phyloP scores from a whole-genome alignment of 352 stramenopile genomes.

The Thalassiosira livingstoniorum region DNA sequence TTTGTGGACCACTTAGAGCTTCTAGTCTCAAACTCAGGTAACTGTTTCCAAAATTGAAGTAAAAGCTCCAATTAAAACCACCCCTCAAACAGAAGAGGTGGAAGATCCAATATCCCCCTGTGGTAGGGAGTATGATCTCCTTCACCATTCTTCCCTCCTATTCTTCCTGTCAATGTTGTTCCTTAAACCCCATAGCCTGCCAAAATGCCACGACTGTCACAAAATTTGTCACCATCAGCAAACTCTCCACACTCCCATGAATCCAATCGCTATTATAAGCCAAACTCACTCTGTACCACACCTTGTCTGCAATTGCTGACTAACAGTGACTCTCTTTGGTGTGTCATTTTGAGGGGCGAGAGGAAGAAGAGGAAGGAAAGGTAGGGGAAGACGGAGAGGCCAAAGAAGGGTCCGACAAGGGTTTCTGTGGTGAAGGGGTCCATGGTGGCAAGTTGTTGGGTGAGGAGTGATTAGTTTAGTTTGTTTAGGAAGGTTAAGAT shows the following conservation, averaged over 20 bases:
- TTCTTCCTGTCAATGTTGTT: no score
- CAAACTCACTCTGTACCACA: slow-evolving; percentile 84
- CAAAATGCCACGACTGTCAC: slow-evolving; percentile 85
- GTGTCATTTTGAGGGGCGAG: slow-evolving; percentile 71
- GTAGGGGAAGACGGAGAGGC: slow-evolving; percentile 85
- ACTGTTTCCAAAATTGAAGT: no score
- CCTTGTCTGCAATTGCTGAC: slow-evolving; percentile 74
- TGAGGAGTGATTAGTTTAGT: slow-evolving; percentile 26
- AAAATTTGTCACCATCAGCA: slow-evolving; percentile 87
- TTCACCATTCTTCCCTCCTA: no score
- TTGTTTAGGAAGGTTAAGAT: no score
- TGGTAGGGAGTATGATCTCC: no score
- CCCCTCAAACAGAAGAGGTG: no score
- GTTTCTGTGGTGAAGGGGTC: slow-evolving; percentile 65
- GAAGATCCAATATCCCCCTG: no score
- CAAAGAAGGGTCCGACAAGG: slow-evolving; percentile 85
- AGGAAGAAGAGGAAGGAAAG: slow-evolving; percentile 87
- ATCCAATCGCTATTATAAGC: slow-evolving; percentile 87
- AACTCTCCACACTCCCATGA: slow-evolving; percentile 84
- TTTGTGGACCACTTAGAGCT: no score
- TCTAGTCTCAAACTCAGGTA: no score
- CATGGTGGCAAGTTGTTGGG: slow-evolving; percentile 30
- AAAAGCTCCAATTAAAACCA: no score
- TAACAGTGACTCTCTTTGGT: slow-evolving; percentile 73
- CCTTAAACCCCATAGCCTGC: slow-evolving; percentile 76